phyloP scores from a whole-genome alignment of 352 stramenopile genomes.

The Globisporangium heterothallicum region DNA sequence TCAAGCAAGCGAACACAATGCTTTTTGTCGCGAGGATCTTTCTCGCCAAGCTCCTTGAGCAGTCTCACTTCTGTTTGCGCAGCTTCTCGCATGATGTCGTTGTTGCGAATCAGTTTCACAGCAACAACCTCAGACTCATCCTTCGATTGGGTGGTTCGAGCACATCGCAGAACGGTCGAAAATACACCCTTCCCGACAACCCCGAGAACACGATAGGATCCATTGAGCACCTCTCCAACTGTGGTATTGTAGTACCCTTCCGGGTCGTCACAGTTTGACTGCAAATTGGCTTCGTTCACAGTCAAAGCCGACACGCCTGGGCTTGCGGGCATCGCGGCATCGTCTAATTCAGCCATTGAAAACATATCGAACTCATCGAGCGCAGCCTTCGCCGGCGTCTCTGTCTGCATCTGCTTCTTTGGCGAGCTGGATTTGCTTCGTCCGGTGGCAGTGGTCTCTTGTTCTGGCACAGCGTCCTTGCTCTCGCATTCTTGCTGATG shows the following conservation, averaged over 20 bases:
- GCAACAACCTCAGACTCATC: constrained; percentile 42
- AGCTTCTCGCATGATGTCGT: constrained; percentile 97
- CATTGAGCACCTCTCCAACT: constrained; percentile 92
- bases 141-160: constrained; percentile 34
- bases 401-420: constrained; percentile 8
- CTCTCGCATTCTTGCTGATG: constrained; percentile 5
- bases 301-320: constrained; percentile 25
- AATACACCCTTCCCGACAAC: constrained; percentile 97
- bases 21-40: constrained; percentile 74
- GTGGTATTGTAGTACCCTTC: constrained; percentile 97
- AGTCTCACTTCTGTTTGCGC: constrained; percentile 83
- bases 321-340: constrained; percentile 27
- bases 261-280: constrained; percentile 94
- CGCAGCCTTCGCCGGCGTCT: constrained; percentile 13
- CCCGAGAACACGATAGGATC: constrained; percentile 91
- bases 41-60: constrained; percentile 64
- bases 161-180: constrained; percentile 95
- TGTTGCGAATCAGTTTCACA: constrained; percentile 93
- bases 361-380: constrained; percentile 88
- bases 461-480: not conserved
- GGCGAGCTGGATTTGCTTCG: constrained; percentile 4
- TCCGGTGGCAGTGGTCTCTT: constrained; percentile 1
- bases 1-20: constrained; percentile 84
- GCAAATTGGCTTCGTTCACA: constrained; percentile 36
- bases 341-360: constrained; percentile 61